A percentile compares a stretch with the other conserved stretches of the same genome.
phyloP scores from a whole-genome alignment of 2,329 filamentous ascomycete species.

The Penicillium palitans region DNA sequence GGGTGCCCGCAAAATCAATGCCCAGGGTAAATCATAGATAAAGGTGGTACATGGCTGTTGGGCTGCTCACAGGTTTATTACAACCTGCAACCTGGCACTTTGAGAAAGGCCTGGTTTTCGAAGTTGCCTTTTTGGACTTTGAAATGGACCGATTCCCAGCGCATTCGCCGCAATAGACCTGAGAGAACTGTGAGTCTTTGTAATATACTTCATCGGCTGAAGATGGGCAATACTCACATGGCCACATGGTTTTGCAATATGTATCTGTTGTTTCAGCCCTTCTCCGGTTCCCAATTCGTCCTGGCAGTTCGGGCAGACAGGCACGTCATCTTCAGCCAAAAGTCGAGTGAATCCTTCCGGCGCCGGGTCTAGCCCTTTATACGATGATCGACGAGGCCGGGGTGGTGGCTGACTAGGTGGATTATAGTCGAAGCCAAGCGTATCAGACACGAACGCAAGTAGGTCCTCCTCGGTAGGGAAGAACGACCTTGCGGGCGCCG shows the following conservation, averaged over 20 bases:
- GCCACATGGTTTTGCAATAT: conserved; percentile 86
- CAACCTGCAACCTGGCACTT: conserved; percentile 48
- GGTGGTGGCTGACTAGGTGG: neutral
- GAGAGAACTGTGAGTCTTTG: conserved; percentile 8
- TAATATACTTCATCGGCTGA: neutral
- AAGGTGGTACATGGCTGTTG: conserved; percentile 48
- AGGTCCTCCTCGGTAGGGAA: neutral
- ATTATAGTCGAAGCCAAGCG: conserved; percentile 11
- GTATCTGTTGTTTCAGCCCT: conserved; percentile 76
- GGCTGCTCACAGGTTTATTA: conserved; percentile 40
- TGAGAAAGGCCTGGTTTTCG: conserved; percentile 42
- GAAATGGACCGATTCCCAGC: conserved; percentile 42
- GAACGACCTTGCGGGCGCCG: neutral
- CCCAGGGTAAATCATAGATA: conserved; percentile 42
- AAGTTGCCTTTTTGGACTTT: conserved; percentile 36
- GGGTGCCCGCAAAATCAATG: conserved; percentile 3
- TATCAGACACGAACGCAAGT: neutral
- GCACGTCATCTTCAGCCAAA: conserved; percentile 68
- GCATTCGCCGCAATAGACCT: conserved; percentile 54
- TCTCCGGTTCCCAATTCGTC: conserved; percentile 77
- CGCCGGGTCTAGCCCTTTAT: conserved; percentile 66
- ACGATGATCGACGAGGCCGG: conserved; percentile 20
- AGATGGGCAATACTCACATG: conserved; percentile 64
- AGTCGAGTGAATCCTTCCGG: conserved; percentile 78
- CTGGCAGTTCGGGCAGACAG: conserved; percentile 84